phyloP scores from a whole-genome alignment of 805 yeast genomes.

The Kazachstania kunashirensis region DNA sequence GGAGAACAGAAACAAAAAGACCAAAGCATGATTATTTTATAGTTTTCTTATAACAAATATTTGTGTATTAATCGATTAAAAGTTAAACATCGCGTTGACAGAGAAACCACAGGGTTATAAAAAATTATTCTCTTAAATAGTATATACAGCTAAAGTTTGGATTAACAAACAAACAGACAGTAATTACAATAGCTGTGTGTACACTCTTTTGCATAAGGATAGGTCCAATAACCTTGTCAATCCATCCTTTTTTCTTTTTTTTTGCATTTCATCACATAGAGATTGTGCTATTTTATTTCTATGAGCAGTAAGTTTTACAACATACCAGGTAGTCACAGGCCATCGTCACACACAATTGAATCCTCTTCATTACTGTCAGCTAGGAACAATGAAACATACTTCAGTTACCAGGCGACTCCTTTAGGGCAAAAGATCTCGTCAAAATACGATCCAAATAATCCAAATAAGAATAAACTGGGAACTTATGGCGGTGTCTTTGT shows the following conservation, averaged over 20 bases:
- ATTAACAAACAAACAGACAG: too few species aligned
- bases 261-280: too few species aligned
- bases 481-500: conserved; percentile 86
- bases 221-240: too few species aligned
- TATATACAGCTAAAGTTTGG: too few species aligned
- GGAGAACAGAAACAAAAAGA: conserved; percentile 13
- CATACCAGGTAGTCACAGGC: conserved; percentile 29
- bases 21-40: not conserved
- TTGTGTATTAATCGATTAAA: too few species aligned
- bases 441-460: conserved; percentile 26
- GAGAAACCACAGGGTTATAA: too few species aligned
- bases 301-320: conserved; percentile 27
- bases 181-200: too few species aligned
- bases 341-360: conserved; percentile 16
- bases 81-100: too few species aligned
- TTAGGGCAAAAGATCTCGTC: conserved; percentile 19
- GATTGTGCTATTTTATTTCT: not conserved
- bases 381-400: conserved; percentile 22
- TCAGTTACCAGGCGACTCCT: conserved; percentile 24
- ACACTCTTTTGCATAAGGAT: too few species aligned
- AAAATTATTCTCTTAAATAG: too few species aligned
- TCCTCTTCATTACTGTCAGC: conserved; percentile 19
- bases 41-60: not conserved
- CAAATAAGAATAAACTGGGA: conserved; percentile 45
- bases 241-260: too few species aligned